Evolutionary conservation across 2,329 filamentous ascomycete species (phyloP).

Genomic region (Penicillium sp.): DNA sequence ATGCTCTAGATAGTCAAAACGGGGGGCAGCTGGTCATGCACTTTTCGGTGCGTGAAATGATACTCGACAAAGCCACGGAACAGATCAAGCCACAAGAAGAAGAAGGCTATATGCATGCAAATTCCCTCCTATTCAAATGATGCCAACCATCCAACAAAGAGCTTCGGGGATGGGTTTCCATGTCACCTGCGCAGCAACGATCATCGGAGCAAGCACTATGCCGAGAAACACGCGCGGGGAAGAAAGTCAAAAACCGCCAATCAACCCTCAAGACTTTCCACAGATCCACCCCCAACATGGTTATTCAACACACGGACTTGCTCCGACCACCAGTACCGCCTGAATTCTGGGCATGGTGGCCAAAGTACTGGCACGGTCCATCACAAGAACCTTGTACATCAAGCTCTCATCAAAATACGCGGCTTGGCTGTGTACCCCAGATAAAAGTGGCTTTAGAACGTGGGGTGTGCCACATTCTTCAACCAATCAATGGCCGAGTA

Average conservation of each 20-base stretch:
- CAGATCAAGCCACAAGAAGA: neutral
- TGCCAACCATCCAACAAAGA: neutral
- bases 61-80: neutral
- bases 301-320: neutral
- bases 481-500: neutral
- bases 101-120: neutral
- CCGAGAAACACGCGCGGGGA: neutral
- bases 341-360: neutral
- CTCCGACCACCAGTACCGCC: neutral
- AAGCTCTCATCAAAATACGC: neutral
- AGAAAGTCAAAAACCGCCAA: neutral
- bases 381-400: neutral
- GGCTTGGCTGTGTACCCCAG: neutral
- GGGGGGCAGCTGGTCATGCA: neutral
- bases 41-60: too few species aligned
- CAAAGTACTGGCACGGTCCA: neutral
- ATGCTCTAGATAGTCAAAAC: neutral
- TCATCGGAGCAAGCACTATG: neutral
- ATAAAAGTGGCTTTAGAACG: conserved; percentile 1
- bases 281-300: neutral
- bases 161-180: neutral
- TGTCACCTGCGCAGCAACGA: neutral
- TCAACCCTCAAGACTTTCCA: neutral
- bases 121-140: neutral
- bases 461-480: neutral